A percentile compares a stretch with the other conserved stretches of the same genome.
Conservation (phyloP, 1,139 yeast genomes). For the Candida neerlandica region DNA sequence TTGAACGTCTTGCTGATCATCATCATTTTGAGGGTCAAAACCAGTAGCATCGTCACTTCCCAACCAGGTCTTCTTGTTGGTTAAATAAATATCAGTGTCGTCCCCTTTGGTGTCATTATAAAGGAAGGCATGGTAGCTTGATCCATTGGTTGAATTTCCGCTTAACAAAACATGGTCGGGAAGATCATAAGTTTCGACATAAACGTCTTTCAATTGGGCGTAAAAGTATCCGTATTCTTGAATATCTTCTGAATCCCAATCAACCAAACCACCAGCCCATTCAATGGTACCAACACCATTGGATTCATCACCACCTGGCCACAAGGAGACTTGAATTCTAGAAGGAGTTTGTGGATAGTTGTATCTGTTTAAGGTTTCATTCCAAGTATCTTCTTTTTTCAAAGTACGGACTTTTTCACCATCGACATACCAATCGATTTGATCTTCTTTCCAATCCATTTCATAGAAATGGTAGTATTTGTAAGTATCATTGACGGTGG, state of each 20-base stretch:
- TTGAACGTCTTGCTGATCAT: constrained; percentile 12
- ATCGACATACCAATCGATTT: constrained; percentile 73
- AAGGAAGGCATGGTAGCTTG: constrained; percentile 50
- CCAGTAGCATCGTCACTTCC: constrained; percentile 68
- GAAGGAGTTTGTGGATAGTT: constrained; percentile 91
- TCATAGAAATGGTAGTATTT: constrained; percentile 75
- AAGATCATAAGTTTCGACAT: constrained; percentile 68
- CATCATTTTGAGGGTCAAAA: constrained; percentile 52
- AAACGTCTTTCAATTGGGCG: constrained; percentile 60
- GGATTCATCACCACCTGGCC: constrained; percentile 85
- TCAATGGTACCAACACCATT: constrained; percentile 76
- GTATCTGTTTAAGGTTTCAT: constrained; percentile 59
- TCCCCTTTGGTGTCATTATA: constrained; percentile 54
- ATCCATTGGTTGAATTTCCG: constrained; percentile 38
- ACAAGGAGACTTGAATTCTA: constrained; percentile 66
- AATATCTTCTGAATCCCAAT: constrained; percentile 82
- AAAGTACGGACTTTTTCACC: constrained; percentile 71
- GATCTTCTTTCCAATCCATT: constrained; percentile 81
- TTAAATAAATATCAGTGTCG: constrained; percentile 52
- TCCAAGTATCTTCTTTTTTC: constrained; percentile 65
- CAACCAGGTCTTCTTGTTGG: constrained; percentile 61
- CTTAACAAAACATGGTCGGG: constrained; percentile 50
- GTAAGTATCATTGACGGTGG: constrained; percentile 55
- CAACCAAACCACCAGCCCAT: constrained; percentile 92
- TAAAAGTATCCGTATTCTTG: constrained; percentile 76